Conservation (phyloP, 768 basidiomycete species). For the Suillus spraguei region DNA sequence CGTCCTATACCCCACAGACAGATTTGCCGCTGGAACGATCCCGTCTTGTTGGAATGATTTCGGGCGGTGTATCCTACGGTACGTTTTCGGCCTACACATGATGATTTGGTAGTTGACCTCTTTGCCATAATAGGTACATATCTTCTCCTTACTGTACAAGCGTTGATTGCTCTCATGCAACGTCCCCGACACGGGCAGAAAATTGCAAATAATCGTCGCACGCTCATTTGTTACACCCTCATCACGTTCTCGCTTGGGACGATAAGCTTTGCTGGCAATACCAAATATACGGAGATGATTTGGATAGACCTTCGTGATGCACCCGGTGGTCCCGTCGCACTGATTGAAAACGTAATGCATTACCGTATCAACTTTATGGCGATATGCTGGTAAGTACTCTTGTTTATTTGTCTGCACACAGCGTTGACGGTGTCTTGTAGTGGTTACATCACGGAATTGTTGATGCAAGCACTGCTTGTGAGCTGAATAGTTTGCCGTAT, state of each 20-base stretch:
- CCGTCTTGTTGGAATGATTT: background rate
- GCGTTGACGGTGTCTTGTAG: constrained; percentile 11
- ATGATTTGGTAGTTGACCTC: background rate
- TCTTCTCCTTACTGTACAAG: constrained; percentile 23
- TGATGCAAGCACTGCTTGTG: constrained; percentile 26
- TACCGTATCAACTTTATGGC: constrained; percentile 25
- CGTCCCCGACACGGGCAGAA: constrained; percentile 9
- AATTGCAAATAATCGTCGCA: background rate
- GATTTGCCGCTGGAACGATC: background rate
- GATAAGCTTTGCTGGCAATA: constrained; percentile 27
- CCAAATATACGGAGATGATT: constrained; percentile 32
- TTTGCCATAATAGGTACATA: constrained; percentile 19
- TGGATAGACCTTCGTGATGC: constrained; percentile 32
- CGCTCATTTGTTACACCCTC: constrained; percentile 23
- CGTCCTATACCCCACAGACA: background rate
- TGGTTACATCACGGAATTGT: constrained; percentile 33
- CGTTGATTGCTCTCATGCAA: constrained; percentile 11
- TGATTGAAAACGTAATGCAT: constrained; percentile 18
- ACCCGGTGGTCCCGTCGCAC: constrained; percentile 16
- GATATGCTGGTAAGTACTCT: constrained; percentile 18
- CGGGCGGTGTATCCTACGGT: background rate
- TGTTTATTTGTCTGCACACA: background rate
- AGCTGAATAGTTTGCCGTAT: background rate
- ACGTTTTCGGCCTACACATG: background rate
- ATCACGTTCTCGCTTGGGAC: constrained; percentile 30